These are phyloP conservation scores for Tetrahymena malaccensis DNA, from an alignment of 73 alveolate genomes.

Conservation along the genomic window DNA sequence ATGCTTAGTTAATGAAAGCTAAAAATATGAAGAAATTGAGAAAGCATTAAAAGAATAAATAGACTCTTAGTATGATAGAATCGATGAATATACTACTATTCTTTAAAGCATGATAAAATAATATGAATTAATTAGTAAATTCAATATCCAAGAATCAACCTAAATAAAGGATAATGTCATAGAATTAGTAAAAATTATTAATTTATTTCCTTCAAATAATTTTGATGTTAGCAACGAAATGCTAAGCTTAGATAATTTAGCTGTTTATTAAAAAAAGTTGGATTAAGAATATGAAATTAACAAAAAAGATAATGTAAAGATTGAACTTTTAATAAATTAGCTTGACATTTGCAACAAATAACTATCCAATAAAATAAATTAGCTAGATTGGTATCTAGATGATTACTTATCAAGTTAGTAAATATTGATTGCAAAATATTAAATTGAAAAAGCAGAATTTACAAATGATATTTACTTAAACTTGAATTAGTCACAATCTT, in stretches of 20 bases:
- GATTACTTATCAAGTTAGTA: no score
- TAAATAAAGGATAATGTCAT: background rate
- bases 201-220: background rate
- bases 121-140: background rate
- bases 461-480: background rate
- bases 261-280: no score
- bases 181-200: no score
- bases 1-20: background rate
- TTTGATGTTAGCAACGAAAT: no score
- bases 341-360: background rate
- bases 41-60: background rate
- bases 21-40: background rate
- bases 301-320: no score
- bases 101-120: no score
- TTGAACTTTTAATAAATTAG: no score
- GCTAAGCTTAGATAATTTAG: background rate
- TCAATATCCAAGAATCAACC: no score
- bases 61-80: background rate
- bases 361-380: no score
- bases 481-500: no score
- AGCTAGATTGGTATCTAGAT: background rate
- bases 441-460: background rate
- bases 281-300: background rate
- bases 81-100: background rate
- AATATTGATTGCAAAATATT: no score